phyloP scores from a whole-genome alignment of 768 basidiomycete species.

The Podaxis mareebaensis region DNA sequence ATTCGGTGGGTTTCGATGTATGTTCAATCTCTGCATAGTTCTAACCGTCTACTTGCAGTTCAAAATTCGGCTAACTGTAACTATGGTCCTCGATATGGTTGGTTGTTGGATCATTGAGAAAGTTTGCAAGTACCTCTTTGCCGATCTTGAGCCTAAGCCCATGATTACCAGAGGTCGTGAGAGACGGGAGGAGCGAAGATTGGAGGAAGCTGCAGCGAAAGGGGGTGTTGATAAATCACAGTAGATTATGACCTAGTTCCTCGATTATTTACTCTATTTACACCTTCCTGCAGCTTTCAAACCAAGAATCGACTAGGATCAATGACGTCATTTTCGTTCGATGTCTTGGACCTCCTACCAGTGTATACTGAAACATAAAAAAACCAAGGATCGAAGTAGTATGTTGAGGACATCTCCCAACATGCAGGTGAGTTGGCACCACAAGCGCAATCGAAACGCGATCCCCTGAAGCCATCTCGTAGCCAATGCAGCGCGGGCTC shows the following conservation, averaged over 20 bases:
- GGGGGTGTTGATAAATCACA: not conserved
- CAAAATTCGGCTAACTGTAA: constrained; percentile 70
- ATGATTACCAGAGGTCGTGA: constrained; percentile 86
- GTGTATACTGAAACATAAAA: too few relatives aligned
- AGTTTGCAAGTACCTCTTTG: constrained; percentile 83
- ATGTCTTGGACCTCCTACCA: too few relatives aligned
- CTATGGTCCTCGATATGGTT: constrained; percentile 87
- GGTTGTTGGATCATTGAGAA: constrained; percentile 87
- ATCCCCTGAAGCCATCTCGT: too few relatives aligned
- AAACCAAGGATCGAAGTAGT: too few relatives aligned
- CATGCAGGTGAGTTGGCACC: too few relatives aligned
- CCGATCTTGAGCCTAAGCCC: constrained; percentile 80
- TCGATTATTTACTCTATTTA: too few relatives aligned
- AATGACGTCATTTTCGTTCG: too few relatives aligned
- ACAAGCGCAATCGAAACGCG: too few relatives aligned
- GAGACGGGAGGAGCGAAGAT: constrained; percentile 64
- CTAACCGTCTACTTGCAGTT: constrained; percentile 54
- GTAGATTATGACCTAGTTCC: not conserved
- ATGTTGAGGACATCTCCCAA: too few relatives aligned
- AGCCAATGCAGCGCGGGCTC: too few relatives aligned
- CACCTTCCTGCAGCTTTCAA: too few relatives aligned
- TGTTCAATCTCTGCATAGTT: not conserved
- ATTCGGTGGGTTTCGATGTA: constrained; percentile 49
- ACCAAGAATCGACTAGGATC: too few relatives aligned
- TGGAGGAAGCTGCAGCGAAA: constrained; percentile 19